Percentiles rank a stretch among this genome's conserved stretches.
Evolutionary conservation across 805 yeast genomes (phyloP).

Genomic region (Zygosaccharomyces rouxii): DNA sequence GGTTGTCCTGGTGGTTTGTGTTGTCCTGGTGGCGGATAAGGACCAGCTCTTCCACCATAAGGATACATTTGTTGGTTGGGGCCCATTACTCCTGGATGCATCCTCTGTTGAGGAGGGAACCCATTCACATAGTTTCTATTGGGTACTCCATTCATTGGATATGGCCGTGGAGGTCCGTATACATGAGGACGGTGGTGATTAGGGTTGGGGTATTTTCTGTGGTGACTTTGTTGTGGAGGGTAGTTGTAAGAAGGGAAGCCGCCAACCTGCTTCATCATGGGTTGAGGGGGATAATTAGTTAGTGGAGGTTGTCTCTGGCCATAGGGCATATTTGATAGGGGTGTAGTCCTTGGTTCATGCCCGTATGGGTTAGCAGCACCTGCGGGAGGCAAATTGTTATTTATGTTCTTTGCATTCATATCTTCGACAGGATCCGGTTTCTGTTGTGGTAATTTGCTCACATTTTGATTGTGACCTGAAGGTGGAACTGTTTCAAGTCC

Average conservation of each 20-base stretch:
- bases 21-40: conserved; percentile 10
- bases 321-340: not conserved
- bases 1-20: conserved; percentile 4
- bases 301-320: not conserved
- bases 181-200: conserved; percentile 6
- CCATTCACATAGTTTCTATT: conserved; percentile 6
- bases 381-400: not conserved
- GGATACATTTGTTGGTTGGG: conserved; percentile 8
- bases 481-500: conserved; percentile 3
- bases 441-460: conserved; percentile 4
- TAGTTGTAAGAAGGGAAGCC: not conserved
- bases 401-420: not conserved
- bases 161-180: conserved; percentile 9
- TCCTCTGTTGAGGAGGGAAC: conserved; percentile 8
- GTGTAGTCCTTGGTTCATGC: not conserved
- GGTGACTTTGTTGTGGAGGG: not conserved
- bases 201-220: not conserved
- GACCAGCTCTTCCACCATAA: conserved; percentile 13
- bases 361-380: not conserved
- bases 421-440: not conserved
- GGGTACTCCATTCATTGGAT: conserved; percentile 3
- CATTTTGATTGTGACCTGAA: conserved; percentile 7
- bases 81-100: conserved; percentile 2
- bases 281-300: not conserved
- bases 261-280: not conserved